Evolutionary conservation across 768 basidiomycete genomes (phyloP).

Genomic region (Rubroboletus pulcherrimus): DNA sequence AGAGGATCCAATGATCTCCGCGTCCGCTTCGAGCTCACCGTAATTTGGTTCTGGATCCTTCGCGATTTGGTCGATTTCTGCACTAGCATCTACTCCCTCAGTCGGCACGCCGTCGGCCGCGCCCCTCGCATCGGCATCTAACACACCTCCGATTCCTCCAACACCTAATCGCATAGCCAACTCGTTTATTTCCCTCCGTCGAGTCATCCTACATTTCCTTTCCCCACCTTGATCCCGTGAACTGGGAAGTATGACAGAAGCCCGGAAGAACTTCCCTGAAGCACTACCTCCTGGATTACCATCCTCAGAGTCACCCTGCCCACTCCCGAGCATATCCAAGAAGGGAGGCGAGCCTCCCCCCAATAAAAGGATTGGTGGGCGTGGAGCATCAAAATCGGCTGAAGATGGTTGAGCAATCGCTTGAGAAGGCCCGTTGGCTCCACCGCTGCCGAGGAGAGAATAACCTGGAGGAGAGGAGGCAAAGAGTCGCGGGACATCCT

Average conservation of each 20-base stretch:
- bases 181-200: conserved; percentile 76
- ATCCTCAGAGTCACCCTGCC: conserved; percentile 17
- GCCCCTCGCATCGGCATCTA: conserved; percentile 35
- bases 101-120: not conserved
- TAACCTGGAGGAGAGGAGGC: conserved; percentile 21
- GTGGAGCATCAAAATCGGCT: conserved; percentile 22
- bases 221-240: conserved; percentile 54
- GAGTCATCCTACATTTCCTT: conserved; percentile 49
- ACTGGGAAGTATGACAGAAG: conserved; percentile 65
- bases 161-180: conserved; percentile 82
- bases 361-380: conserved; percentile 23
- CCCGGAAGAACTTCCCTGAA: conserved; percentile 54
- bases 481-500: conserved; percentile 59
- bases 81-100: conserved; percentile 1
- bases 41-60: conserved; percentile 1
- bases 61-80: conserved; percentile 3
- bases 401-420: conserved; percentile 26
- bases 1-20: conserved; percentile 13
- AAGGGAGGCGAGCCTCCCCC: conserved; percentile 22
- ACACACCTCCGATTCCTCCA: conserved; percentile 65
- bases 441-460: not conserved
- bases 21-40: conserved; percentile 17
- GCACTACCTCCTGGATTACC: conserved; percentile 8
- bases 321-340: conserved; percentile 24
- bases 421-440: conserved; percentile 7